Evolutionary conservation across 768 basidiomycete genomes (phyloP), one percentile per base, ranked within the genome.

Genomic region (Strobilomyces echinocephalus): DNA sequence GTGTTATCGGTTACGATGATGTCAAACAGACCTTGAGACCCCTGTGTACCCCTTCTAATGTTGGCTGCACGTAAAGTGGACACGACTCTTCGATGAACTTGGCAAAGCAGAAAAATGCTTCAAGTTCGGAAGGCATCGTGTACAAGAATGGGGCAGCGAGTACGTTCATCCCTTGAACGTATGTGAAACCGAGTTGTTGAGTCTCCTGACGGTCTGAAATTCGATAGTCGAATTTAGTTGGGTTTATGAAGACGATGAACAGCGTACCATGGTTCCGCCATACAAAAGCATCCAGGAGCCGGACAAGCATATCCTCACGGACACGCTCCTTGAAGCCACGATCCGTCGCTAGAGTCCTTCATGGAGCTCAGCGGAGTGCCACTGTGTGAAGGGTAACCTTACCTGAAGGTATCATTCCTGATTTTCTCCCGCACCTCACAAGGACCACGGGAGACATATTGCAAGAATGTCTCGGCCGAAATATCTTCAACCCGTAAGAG

Each of bases 151-250:
- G 97, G 3, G 97, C 97, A 20, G 95, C 93, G 34, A 99, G 84
- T 45, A 98, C 97, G 68, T 99, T 99, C 93, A 97, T 97, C 30
- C 97, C 97, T 72, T 99, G 95, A 9, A 99, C 95, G 63, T 98
- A 99, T 30, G 91, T 93, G 71, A 97, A 97, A 9, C 83, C 90
- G 39, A 91, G 79, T 53, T 84, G 84, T n/a, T 88, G 81, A 1
- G 75, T 76, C 62, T 91, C 88, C 69, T 87, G 85, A 58, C 83
- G 77, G 63, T 92, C 90, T 92, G 59, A 9, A 55, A 35, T 46
- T 26, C 24, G 26, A 50, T 18, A 28, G 18, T 31, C 28, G 15
- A 42, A 50, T 31, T 18, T 33, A 18, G 8, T 18, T 43, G 21
- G 33, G n/a, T 30, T 38, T 26, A 20, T 26, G 34, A 28, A 11